Evolutionary conservation across 805 yeast genomes (phyloP), one percentile per base, ranked within the genome.

Genomic region (Candida taoyuanica): DNA sequence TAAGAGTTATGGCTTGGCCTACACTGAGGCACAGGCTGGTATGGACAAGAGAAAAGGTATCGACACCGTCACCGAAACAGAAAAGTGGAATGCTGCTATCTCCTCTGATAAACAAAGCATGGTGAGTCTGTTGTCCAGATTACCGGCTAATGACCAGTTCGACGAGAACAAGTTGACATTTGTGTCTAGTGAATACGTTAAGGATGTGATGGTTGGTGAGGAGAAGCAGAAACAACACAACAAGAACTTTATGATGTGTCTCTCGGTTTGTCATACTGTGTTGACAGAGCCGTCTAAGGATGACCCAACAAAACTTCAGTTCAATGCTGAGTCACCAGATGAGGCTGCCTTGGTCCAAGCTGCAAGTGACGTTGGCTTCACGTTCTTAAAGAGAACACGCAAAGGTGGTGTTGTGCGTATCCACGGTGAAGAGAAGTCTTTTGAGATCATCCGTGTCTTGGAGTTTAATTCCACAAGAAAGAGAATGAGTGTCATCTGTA

Each of bases 321-420:
- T 82, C 34, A 79, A 80, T 50, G 93, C 93, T 0, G 91, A 84
- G 56, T 79, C 87, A n/a, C 94, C 94, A 0, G 94, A 84, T 67
- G 94, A 84, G 61, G 88, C 89, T 25, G 93, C 94, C 0, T 68
- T 84, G 37, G 94, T 84, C 7, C 79, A 78, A 9, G 83, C 91
- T 17, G 93, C 93, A 0, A 72, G 88, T 56, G 81, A 83, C 49
- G 67, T 81, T 47, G 94, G 94, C 1, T 84, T 74, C 58, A 72
- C 74, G 29, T 83, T 84, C 55, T 57, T 70, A n/a, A 79, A 74
- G 27, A 73, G 77, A 58, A 82, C 87, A 4, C 81, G 81, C 53
- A 67, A 68, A 29, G 93, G 93, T 39, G 61, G 81, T 16, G 58
- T 81, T 34, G 66, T 84, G 20, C 74, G 76, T 37, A 75, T 79